Base-by-base conservation (phyloP, 1,284 basidiomycete species). In the Taiwanofungus camphoratus region DNA sequence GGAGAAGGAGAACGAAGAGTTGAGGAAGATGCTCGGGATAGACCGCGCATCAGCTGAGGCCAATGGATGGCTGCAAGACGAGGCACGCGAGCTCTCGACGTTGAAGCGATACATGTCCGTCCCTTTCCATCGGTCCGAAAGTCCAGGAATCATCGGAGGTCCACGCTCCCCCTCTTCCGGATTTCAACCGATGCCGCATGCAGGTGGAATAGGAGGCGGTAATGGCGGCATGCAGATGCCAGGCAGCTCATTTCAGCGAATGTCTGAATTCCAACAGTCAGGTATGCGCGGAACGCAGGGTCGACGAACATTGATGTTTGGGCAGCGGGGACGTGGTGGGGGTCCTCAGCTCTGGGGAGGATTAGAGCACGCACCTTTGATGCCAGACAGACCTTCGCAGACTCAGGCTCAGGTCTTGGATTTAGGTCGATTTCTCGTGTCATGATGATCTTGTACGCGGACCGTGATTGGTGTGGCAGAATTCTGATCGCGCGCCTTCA, bases 1-100 rank as follows among this genome's bases (percentile, higher is more conserved):
- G 27, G 81, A 87, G 59, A 69, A 68, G 43, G 93, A 95, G 67
- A 97, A 97, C 58, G 74, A 77, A 33, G 71, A 79, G 44, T 68
- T 97, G 39, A 71, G 93, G 43, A 73, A 74, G 55, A 63, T 84
- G 61, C 67, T 95, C 27, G 80, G 76, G 8, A 89, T 94, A 52
- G 82, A 87, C 62, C 59, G 67, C 33, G 69, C 63, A 15, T 71
- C 67, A 27, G 68, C 83, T 40, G 59, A 64, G 5, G 69, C 69
- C 39, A 68, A 68, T 40, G 82, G 79, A 39, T 61, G 59, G 59
- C 49, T 58, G 41, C 55, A 46, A 38, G 61, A 64, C 47, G 59
- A 61, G 52, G 60, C 53, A 35, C 54, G 55, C 45, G 59, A 62
- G 49, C 57, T 55, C 45, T 19, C 51, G 23, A 37, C 40, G 47